A percentile compares a stretch with the other conserved stretches of the same genome.
phyloP scores from a whole-genome alignment of 345 rosid genomes.

The Euphorbia pulcherrima region DNA sequence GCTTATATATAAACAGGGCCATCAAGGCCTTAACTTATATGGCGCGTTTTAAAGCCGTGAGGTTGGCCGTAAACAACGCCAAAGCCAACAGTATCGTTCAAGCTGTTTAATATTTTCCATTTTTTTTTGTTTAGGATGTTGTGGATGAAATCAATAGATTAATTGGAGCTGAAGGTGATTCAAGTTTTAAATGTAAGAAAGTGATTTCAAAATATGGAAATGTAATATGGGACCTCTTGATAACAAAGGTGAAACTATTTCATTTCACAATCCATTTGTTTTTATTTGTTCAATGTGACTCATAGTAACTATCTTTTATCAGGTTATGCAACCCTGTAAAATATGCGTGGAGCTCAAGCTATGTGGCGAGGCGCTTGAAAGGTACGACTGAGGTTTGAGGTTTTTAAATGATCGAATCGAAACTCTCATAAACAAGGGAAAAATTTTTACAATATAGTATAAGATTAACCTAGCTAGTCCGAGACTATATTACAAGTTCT shows the following conservation, averaged over 20 bases:
- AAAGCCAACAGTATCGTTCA: too few species aligned
- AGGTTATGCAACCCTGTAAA: conserved; percentile 47
- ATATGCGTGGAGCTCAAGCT: conserved; percentile 59
- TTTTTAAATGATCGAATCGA: too few species aligned
- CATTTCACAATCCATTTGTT: background rate
- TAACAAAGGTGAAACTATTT: conserved; percentile 52
- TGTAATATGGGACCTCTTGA: conserved; percentile 66
- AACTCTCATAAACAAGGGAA: too few species aligned
- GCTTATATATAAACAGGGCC: too few species aligned
- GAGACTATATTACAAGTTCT: too few species aligned
- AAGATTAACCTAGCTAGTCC: too few species aligned
- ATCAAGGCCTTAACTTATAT: too few species aligned
- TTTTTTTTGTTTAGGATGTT: background rate
- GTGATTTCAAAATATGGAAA: conserved; percentile 67
- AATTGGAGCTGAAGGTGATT: conserved; percentile 66
- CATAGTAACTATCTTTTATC: conserved; percentile 6
- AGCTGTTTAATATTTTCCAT: too few species aligned
- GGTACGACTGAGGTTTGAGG: conserved; percentile 37
- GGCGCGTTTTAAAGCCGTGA: too few species aligned
- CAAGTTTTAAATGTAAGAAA: conserved; percentile 61
- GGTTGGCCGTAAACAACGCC: too few species aligned
- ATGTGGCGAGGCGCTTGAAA: conserved; percentile 30
- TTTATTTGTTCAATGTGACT: background rate
- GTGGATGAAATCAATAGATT: conserved; percentile 74
- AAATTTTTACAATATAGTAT: too few species aligned